Evolutionary conservation across 2,329 filamentous ascomycete genomes (phyloP).

Genomic region (Sporothrix inflata): DNA sequence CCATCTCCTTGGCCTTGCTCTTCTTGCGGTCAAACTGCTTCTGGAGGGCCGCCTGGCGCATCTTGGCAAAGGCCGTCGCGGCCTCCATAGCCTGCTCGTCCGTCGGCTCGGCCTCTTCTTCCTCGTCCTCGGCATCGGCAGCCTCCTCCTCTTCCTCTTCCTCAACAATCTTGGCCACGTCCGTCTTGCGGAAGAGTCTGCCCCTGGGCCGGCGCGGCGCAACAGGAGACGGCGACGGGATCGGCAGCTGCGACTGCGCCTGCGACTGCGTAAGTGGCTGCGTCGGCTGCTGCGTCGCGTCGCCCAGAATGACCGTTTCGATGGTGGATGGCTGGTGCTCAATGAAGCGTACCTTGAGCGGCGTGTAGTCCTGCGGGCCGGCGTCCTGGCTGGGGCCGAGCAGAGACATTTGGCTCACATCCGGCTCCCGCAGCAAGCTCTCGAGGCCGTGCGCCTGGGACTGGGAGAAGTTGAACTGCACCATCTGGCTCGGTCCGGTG

Average conservation of each 20-base stretch:
- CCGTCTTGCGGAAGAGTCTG: constrained; percentile 51
- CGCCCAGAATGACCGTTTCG: constrained; percentile 66
- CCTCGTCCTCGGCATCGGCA: constrained; percentile 43
- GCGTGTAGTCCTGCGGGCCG: constrained; percentile 74
- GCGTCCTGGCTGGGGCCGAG: constrained; percentile 80
- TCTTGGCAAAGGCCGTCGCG: constrained; percentile 45
- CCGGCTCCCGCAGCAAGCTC: constrained; percentile 54
- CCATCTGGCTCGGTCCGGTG: constrained; percentile 41
- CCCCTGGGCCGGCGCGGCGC: constrained; percentile 62
- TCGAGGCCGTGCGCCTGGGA: constrained; percentile 63
- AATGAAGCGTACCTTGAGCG: constrained; percentile 68
- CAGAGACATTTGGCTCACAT: constrained; percentile 66
- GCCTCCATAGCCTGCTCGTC: constrained; percentile 35
- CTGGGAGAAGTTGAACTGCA: constrained; percentile 63
- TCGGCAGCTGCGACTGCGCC: constrained; percentile 42
- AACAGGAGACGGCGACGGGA: background rate
- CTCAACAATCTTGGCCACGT: constrained; percentile 45
- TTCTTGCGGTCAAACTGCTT: constrained; percentile 76
- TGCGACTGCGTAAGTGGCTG: constrained; percentile 31
- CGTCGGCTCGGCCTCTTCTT: constrained; percentile 12
- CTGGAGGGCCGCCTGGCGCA: constrained; percentile 39
- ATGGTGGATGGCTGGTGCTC: constrained; percentile 68
- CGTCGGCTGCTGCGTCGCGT: constrained; percentile 13
- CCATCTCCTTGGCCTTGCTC: constrained; percentile 82
- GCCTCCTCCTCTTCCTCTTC: constrained; percentile 41